A percentile compares a stretch with the other conserved stretches of the same genome.
Conservation (phyloP, 2,329 filamentous ascomycete species). For the Tolypocladium sp. region DNA sequence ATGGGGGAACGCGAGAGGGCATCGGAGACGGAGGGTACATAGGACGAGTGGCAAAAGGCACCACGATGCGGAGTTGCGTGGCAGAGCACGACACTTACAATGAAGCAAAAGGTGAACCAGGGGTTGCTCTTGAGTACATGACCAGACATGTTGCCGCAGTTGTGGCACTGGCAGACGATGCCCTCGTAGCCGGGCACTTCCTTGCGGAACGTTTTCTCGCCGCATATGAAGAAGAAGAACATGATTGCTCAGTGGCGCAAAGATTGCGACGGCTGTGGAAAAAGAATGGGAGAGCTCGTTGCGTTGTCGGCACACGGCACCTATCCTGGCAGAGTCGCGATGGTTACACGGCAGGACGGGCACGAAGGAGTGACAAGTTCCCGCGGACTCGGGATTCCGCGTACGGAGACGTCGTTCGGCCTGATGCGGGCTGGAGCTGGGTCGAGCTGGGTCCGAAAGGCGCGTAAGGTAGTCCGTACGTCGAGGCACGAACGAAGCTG, state of each 20-base stretch:
- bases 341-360: not conserved
- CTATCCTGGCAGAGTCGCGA: not conserved
- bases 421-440: not conserved
- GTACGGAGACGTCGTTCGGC: not conserved
- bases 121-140: constrained; percentile 54
- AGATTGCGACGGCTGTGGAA: not conserved
- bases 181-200: constrained; percentile 53
- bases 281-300: not conserved
- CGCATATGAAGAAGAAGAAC: constrained; percentile 55
- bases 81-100: constrained; percentile 35
- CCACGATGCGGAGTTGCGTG: not conserved
- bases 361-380: not conserved
- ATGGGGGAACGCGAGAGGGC: not conserved
- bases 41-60: not conserved
- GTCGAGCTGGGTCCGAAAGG: not conserved
- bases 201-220: constrained; percentile 52
- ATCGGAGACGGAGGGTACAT: not conserved
- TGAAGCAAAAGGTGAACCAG: constrained; percentile 75
- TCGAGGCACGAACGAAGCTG: not conserved
- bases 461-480: not conserved
- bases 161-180: constrained; percentile 53
- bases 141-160: constrained; percentile 56
- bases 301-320: not conserved
- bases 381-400: not conserved
- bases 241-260: constrained; percentile 21